A percentile compares a stretch with the other conserved stretches of the same genome.
Evolutionary conservation across 2,329 filamentous ascomycete genomes (phyloP).

Genomic region (Botrytis deweyae): DNA sequence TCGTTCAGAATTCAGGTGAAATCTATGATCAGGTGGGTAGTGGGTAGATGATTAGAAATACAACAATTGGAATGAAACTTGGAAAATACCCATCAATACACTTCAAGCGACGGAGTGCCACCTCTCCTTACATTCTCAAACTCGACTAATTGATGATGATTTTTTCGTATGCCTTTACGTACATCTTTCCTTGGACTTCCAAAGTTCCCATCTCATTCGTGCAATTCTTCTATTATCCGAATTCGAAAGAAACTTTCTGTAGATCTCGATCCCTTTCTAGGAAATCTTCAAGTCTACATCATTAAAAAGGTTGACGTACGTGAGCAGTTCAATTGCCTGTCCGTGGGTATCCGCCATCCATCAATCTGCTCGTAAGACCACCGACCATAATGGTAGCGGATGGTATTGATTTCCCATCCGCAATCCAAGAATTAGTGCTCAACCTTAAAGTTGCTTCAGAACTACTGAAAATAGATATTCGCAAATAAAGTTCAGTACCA

Average conservation of each 20-base stretch:
- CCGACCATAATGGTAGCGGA: not conserved
- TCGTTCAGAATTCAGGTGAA: not conserved
- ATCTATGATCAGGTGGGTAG: not conserved
- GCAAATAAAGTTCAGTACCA: not conserved
- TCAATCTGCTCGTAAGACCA: not conserved
- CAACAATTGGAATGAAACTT: not conserved
- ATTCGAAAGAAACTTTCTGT: not conserved
- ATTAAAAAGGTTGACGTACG: not conserved
- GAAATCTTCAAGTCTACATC: not conserved
- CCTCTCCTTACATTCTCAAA: not conserved
- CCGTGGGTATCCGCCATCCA: not conserved
- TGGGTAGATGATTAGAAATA: not conserved
- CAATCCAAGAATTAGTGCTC: not conserved
- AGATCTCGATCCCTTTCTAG: not conserved
- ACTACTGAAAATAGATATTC: slow-evolving; percentile 5
- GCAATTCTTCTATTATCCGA: not conserved
- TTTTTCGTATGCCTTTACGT: not conserved
- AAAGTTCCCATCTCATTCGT: not conserved
- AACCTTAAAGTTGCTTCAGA: not conserved
- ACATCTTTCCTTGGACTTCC: not conserved
- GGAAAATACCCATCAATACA: not conserved
- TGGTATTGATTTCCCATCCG: not conserved
- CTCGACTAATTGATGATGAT: not conserved
- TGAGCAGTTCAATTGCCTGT: not conserved
- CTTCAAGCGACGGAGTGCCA: not conserved